Evolutionary conservation across 257 asterid species (phyloP), one percentile per base, ranked within the genome.

Genomic region (Solanum bulbocastanum): DNA sequence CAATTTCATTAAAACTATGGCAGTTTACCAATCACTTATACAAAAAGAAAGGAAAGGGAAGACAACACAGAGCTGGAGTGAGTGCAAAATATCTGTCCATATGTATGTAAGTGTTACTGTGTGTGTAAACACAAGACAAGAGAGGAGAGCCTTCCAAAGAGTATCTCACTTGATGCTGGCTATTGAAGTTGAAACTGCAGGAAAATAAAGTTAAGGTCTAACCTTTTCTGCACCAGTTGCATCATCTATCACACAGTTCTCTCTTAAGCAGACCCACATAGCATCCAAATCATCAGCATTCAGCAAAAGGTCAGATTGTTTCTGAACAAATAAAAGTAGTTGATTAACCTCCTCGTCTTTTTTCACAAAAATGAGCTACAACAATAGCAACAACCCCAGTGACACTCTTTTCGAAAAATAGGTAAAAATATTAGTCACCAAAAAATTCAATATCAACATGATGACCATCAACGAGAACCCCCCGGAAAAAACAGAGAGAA

Each of bases 201-300:
- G 60, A 58, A 86, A 83, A 87, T 16, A 52, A 56, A 73, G 22
- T 87, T 81, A 15, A 25, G n/a, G 42, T 49, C 85, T 81, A 44
- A 96, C 99, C 98, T 97, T 97, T 92, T 97, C 99, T 87, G 99
- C 99, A 87, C 99, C 98, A 87, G 98, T 97, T 89, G 98, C 98
- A 94, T 97, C 99, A 92, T 97, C 99, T 52, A 97, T 97, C 62
- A 96, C 99, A 37, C 99, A 97, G 92, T 97, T 97, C 93, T 96
- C 99, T 84, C 99, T 93, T 87, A 97, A 91, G 91, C 99, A 96
- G 89, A 97, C 98, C 99, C 99, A 97, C 99, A 97, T 97, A 66
- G 99, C 98, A 90, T 97, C 99, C 94, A 97, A 91, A 90, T 97
- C 99, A 90, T 97, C 99, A 79, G 98, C 99, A 96, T 97, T 97